Percentiles rank a stretch among this genome's conserved stretches.
phyloP scores from a whole-genome alignment of 176 grass and related monocot species.

The Eragrostis nindensis region DNA sequence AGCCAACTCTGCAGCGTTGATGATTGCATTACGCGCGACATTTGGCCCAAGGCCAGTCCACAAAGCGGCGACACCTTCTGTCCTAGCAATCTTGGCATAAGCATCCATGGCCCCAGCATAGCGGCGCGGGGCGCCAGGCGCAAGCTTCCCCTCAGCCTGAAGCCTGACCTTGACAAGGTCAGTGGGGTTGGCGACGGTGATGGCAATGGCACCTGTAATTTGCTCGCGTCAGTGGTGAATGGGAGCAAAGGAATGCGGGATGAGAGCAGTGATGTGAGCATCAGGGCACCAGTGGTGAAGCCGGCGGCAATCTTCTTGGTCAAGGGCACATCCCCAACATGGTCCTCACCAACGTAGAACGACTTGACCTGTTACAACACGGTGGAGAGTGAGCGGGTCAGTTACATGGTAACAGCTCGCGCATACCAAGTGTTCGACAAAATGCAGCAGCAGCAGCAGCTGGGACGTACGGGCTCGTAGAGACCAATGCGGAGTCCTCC shows the following conservation, averaged over 20 bases:
- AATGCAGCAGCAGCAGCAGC: background rate
- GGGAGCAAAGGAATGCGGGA: background rate
- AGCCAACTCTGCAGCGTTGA: conserved; percentile 94
- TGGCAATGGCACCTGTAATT: conserved; percentile 79
- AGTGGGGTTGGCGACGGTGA: conserved; percentile 84
- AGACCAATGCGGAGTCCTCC: conserved; percentile 87
- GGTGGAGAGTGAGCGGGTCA: too few species aligned
- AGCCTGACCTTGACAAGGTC: conserved; percentile 96
- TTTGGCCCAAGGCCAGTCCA: conserved; percentile 91
- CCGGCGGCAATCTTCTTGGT: conserved; percentile 84
- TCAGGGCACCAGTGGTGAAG: conserved; percentile 70
- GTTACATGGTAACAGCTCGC: background rate
- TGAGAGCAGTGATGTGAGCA: background rate
- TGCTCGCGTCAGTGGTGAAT: background rate
- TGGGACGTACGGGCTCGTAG: conserved; percentile 62
- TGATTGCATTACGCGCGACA: conserved; percentile 82
- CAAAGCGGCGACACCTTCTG: conserved; percentile 74
- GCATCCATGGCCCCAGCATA: conserved; percentile 82
- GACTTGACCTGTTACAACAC: conserved; percentile 64
- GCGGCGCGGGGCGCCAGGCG: conserved; percentile 65
- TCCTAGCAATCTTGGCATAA: conserved; percentile 78
- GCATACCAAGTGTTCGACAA: background rate
- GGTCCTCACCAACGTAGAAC: conserved; percentile 70
- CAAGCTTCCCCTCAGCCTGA: conserved; percentile 88
- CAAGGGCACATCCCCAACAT: conserved; percentile 83